Percentiles rank a stretch among this genome's conserved stretches.
These are phyloP conservation scores for Linnemannia schmuckeri DNA, from an alignment of 192 early-diverging fungal species.

Conservation along the genomic window DNA sequence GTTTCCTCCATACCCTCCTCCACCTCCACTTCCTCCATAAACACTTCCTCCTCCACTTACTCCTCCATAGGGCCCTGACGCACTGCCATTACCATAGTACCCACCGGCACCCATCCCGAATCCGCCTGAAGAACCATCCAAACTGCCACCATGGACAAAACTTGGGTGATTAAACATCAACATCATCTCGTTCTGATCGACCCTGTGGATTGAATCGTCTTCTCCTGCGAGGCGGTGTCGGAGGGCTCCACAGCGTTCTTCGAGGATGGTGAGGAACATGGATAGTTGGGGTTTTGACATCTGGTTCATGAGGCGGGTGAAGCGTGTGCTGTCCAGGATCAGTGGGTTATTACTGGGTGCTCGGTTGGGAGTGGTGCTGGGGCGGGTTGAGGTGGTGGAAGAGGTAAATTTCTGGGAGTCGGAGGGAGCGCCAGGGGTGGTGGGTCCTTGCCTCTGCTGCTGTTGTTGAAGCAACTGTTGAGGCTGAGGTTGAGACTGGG, in stretches of 20 bases:
- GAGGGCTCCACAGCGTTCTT: constrained; percentile 51
- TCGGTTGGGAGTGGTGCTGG: constrained; percentile 3
- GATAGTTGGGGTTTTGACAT: constrained; percentile 53
- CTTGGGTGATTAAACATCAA: constrained; percentile 41
- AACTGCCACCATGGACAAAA: constrained; percentile 24
- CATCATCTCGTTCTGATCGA: constrained; percentile 55
- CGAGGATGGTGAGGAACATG: constrained; percentile 54
- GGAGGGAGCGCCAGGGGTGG: not conserved
- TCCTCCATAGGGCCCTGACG: not conserved
- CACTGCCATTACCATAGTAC: not conserved
- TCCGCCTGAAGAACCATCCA: not conserved
- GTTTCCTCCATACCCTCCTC: not conserved
- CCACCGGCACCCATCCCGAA: not conserved
- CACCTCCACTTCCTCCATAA: not conserved
- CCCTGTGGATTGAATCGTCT: constrained; percentile 32
- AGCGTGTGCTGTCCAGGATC: constrained; percentile 47
- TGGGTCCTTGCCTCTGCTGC: not conserved
- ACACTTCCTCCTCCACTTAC: not conserved
- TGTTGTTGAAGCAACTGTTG: constrained; percentile 29
- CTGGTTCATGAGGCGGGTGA: constrained; percentile 53
- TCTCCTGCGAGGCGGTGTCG: constrained; percentile 54
- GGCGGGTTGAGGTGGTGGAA: not conserved
- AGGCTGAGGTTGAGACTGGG: not conserved
- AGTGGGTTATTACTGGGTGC: constrained; percentile 7
- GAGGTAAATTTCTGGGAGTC: not conserved